Evolutionary conservation across 2,329 filamentous ascomycete genomes (phyloP), one percentile per base, ranked within the genome.

Genomic region (Hirsutella rhossiliensis): DNA sequence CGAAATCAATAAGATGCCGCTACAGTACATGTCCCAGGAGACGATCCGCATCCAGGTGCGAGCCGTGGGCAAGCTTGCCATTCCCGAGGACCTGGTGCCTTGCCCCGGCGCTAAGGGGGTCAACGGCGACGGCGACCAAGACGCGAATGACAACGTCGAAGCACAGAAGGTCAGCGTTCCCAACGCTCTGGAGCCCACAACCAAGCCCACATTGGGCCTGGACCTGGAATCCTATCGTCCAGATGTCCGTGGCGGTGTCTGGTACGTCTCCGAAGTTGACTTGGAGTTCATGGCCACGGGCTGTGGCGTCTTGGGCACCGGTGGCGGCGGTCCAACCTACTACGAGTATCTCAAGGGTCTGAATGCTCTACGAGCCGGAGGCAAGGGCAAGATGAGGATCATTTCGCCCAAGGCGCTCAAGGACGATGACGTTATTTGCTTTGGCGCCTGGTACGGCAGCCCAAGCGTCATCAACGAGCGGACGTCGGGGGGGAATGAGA

Each of bases 301-400:
- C 15, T 62, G 61, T 7, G 58, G 59, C 29, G 56, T 64, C 19
- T 48, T 64, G 0, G 62, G 62, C n/a, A 64, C 62, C 0, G 62
- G 62, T 1, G 62, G 62, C 1, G 62, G 62, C 7, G 62, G 62
- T 0, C 56, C 59, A 2, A 62, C 62, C 2, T 61, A 64, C 27
- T 59, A 64, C n/a, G 65, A 70, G 44, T 71, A 67, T 27, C 56
- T 74, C 31, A 66, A 70, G 47, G 58, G 62, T 11, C 49, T 70
- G 17, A 55, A 65, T 23, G 54, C 55, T 6, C 52, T 69, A 11
- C 54, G 59, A n/a, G 62, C 58, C 15, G 56, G 54, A 0, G 54
- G 56, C 2, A 38, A 52, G 38, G 52, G 61, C 40, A 57, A 59
- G 42, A 66, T 71, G 56, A 54, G 66, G 8, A 59, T 72, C 1